Evolutionary conservation across 805 yeast species (phyloP).

Genomic region (Torulaspora gathmanii): DNA sequence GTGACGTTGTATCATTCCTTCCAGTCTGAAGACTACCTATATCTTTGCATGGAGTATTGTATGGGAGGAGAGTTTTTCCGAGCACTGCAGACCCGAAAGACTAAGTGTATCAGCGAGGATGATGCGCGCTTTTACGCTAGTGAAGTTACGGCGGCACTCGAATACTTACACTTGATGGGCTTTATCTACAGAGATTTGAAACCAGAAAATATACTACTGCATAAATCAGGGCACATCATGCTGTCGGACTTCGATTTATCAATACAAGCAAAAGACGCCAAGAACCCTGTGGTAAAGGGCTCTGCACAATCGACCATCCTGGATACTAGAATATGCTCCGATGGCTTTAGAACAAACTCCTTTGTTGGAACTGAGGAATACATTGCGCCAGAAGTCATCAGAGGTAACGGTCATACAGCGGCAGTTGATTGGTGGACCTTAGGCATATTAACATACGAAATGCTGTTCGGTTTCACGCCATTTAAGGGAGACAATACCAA

Average conservation of each 20-base stretch:
- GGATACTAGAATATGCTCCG: constrained; percentile 92
- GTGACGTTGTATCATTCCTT: constrained; percentile 94
- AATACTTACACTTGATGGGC: constrained; percentile 93
- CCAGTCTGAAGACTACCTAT: constrained; percentile 86
- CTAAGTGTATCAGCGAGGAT: constrained; percentile 77
- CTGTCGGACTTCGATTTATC: constrained; percentile 92
- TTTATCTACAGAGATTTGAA: constrained; percentile 93
- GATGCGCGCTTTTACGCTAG: constrained; percentile 95
- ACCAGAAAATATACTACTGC: constrained; percentile 91
- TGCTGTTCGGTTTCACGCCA: constrained; percentile 95
- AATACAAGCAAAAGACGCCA: constrained; percentile 74
- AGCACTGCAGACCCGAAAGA: constrained; percentile 85
- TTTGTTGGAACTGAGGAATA: constrained; percentile 99
- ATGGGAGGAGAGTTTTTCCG: constrained; percentile 99
- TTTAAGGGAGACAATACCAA: constrained; percentile 89
- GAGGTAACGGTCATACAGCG: constrained; percentile 95
- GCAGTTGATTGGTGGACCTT: constrained; percentile 99
- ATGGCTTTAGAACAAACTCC: constrained; percentile 94
- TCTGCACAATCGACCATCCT: constrained; percentile 39
- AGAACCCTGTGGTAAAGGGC: constrained; percentile 50
- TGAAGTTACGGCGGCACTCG: constrained; percentile 95
- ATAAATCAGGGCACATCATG: constrained; percentile 98
- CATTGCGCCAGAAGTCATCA: constrained; percentile 95
- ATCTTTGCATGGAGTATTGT: constrained; percentile 96
- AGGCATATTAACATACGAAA: constrained; percentile 88